Percentiles rank a stretch among this genome's conserved stretches.
Conservation (phyloP, 2,329 filamentous ascomycete genomes). For the Diaporthe sp. region DNA sequence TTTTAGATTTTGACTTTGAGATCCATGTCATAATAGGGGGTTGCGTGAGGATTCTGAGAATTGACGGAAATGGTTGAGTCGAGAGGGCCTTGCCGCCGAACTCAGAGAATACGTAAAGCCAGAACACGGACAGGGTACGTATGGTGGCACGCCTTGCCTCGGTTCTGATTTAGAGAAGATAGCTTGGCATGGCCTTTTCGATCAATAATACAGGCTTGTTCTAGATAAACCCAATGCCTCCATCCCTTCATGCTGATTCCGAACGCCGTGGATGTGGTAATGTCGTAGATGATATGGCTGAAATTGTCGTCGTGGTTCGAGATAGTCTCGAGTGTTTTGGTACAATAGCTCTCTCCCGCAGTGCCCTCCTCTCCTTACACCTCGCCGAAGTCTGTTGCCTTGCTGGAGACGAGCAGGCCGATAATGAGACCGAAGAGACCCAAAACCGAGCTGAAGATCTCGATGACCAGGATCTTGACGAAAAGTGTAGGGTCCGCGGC, state of each 20-base stretch:
- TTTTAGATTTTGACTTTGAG: not conserved
- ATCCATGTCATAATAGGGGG: not conserved
- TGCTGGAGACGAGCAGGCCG: constrained; percentile 88
- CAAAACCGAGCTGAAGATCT: constrained; percentile 98
- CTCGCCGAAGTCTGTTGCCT: constrained; percentile 80
- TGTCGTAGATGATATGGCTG: constrained; percentile 40
- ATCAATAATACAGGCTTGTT: constrained; percentile 37
- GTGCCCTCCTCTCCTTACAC: constrained; percentile 40
- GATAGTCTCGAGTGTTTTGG: constrained; percentile 22
- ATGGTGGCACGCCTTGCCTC: not conserved
- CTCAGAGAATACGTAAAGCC: not conserved
- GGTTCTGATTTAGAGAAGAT: not conserved
- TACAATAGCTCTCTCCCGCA: constrained; percentile 23
- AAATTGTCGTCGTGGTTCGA: constrained; percentile 34
- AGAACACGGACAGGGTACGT: not conserved
- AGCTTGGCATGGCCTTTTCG: constrained; percentile 16
- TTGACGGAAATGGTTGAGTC: not conserved
- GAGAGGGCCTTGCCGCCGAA: not conserved
- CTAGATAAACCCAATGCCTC: constrained; percentile 39
- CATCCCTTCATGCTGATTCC: constrained; percentile 39
- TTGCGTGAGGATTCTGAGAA: not conserved
- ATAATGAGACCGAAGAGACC: constrained; percentile 97
- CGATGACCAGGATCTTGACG: constrained; percentile 98
- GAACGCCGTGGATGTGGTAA: constrained; percentile 43
- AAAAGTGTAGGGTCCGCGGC: constrained; percentile 95